These are phyloP conservation scores for Heterobasidion occidentale DNA, from an alignment of 1,284 basidiomycete species.

Conservation along the genomic window DNA sequence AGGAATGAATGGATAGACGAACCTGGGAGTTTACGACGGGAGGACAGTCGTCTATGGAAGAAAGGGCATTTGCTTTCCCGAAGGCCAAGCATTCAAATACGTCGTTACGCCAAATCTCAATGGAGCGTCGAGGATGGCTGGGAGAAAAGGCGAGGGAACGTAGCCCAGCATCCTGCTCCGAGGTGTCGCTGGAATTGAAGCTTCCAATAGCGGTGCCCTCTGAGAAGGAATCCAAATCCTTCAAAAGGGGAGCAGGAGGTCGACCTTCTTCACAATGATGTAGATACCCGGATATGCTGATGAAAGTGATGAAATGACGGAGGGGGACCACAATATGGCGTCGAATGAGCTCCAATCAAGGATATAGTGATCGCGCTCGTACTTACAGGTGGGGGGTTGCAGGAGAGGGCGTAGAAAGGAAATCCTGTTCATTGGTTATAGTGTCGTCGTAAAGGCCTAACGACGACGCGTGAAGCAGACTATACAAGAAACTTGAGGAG, in stretches of 20 bases:
- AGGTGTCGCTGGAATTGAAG: slow-evolving; percentile 33
- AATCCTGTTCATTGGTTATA: slow-evolving; percentile 7
- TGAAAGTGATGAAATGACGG: not conserved
- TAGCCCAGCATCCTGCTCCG: slow-evolving; percentile 7
- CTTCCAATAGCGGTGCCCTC: slow-evolving; percentile 41
- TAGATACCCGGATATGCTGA: not conserved
- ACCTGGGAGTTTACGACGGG: slow-evolving; percentile 8
- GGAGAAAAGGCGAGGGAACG: slow-evolving; percentile 24
- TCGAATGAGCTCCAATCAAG: no score
- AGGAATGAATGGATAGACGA: not conserved
- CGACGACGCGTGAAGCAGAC: slow-evolving; percentile 6
- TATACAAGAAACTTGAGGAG: not conserved
- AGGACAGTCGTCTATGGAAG: not conserved
- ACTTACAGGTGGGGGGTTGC: not conserved
- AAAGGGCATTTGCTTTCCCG: not conserved
- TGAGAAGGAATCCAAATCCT: slow-evolving; percentile 48
- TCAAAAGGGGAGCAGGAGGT: slow-evolving; percentile 32
- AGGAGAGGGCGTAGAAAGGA: slow-evolving; percentile 7
- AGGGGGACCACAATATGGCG: not conserved
- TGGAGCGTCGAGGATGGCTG: slow-evolving; percentile 14
- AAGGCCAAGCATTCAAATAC: slow-evolving; percentile 7
- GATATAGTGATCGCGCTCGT: no score
- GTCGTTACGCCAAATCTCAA: slow-evolving; percentile 14
- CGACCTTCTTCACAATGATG: not conserved
- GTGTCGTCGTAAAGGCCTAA: slow-evolving; percentile 12